A percentile compares a stretch with the other conserved stretches of the same genome.
Evolutionary conservation across 768 basidiomycete genomes (phyloP).

Genomic region (Inosperma sp.): DNA sequence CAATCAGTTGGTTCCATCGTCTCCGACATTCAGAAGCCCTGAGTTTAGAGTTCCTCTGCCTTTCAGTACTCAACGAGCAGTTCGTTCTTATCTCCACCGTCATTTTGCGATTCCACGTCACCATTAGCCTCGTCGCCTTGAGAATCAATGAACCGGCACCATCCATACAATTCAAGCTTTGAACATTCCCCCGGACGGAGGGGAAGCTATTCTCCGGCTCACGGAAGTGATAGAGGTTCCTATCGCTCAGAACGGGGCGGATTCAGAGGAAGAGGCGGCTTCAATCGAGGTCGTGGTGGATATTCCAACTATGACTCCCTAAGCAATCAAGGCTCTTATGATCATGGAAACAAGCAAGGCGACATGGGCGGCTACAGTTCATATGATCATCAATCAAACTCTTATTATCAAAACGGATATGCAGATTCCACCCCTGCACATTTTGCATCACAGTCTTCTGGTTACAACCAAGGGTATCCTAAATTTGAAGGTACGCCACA

Average conservation of each 20-base stretch:
- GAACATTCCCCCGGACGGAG: conserved; percentile 52
- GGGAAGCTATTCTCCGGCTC: conserved; percentile 61
- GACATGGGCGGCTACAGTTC: conserved; percentile 63
- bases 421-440: conserved; percentile 51
- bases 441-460: conserved; percentile 42
- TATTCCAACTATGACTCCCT: conserved; percentile 55
- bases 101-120: conserved; percentile 32
- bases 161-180: conserved; percentile 74
- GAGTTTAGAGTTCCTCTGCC: conserved; percentile 27
- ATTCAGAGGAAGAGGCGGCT: conserved; percentile 44
- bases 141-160: conserved; percentile 78
- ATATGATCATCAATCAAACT: conserved; percentile 61
- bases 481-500: conserved; percentile 86
- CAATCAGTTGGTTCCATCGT: conserved; percentile 14
- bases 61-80: conserved; percentile 16
- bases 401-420: conserved; percentile 67
- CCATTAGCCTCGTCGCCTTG: conserved; percentile 22
- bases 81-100: conserved; percentile 12
- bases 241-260: conserved; percentile 62
- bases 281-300: conserved; percentile 47
- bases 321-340: conserved; percentile 52
- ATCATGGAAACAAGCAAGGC: conserved; percentile 60
- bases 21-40: conserved; percentile 27
- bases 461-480: conserved; percentile 55
- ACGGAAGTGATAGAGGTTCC: conserved; percentile 62